Conservation (phyloP, 768 basidiomycete genomes). For the Termitomyces eurrhizus region DNA sequence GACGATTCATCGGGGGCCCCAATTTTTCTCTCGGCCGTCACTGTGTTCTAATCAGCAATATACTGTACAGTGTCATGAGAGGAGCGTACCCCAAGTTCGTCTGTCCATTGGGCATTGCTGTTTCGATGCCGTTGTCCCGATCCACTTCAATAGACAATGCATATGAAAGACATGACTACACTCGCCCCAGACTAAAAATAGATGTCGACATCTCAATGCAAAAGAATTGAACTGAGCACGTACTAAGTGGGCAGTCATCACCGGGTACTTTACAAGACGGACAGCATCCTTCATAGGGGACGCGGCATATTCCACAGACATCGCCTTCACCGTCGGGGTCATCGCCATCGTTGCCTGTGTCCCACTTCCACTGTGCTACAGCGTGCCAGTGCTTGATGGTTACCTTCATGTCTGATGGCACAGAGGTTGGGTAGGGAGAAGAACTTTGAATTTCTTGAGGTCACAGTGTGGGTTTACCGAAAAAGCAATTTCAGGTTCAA, state of each 20-base stretch:
- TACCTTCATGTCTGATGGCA: conserved; percentile 59
- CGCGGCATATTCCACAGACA: conserved; percentile 84
- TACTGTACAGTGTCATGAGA: background rate
- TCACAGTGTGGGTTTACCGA: background rate
- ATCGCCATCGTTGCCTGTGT: conserved; percentile 41
- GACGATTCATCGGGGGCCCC: conserved; percentile 14
- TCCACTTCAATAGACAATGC: conserved; percentile 98
- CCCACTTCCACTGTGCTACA: conserved; percentile 89
- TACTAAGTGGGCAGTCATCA: conserved; percentile 91
- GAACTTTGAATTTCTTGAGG: background rate
- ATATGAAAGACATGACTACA: conserved; percentile 98
- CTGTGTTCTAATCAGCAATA: conserved; percentile 21
- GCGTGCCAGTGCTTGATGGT: conserved; percentile 83
- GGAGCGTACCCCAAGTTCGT: conserved; percentile 77
- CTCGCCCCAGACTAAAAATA: conserved; percentile 87
- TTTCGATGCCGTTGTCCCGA: conserved; percentile 84
- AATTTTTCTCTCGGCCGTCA: conserved; percentile 55
- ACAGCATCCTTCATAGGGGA: conserved; percentile 92
- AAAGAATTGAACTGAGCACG: conserved; percentile 24
- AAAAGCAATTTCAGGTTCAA: conserved; percentile 2
- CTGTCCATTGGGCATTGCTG: conserved; percentile 99
- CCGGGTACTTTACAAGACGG: conserved; percentile 96
- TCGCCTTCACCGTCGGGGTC: conserved; percentile 51
- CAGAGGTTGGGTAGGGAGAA: background rate
- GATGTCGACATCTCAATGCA: background rate